phyloP scores from a whole-genome alignment of 2,329 filamentous ascomycete species.

The Verticillium longisporum region DNA sequence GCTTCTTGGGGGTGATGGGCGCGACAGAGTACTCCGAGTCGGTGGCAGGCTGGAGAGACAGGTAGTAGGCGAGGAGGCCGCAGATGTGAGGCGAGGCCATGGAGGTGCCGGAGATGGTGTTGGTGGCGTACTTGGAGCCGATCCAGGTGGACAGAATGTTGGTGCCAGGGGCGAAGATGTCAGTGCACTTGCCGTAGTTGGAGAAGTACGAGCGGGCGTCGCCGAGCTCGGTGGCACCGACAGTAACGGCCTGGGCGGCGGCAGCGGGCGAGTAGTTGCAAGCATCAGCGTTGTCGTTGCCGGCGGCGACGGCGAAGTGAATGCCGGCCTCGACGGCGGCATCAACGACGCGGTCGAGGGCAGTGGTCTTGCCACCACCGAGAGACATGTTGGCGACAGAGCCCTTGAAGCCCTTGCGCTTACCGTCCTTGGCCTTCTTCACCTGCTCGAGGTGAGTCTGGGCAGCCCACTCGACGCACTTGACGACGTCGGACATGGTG shows the following conservation, averaged over 20 bases:
- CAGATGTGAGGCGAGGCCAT: slow-evolving; percentile 98
- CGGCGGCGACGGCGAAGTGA: slow-evolving; percentile 96
- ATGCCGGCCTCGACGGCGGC: slow-evolving; percentile 86
- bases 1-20: slow-evolving; percentile 83
- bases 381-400: slow-evolving; percentile 99
- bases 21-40: slow-evolving; percentile 90
- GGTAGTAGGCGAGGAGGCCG: slow-evolving; percentile 94
- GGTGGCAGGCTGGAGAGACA: slow-evolving; percentile 85
- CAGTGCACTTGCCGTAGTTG: slow-evolving; percentile 99
- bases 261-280: slow-evolving; percentile 99
- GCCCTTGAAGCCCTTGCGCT: slow-evolving; percentile 97
- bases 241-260: slow-evolving; percentile 85
- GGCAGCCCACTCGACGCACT: slow-evolving; percentile 94
- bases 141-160: slow-evolving; percentile 99
- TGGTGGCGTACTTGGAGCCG: slow-evolving; percentile 89
- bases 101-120: slow-evolving; percentile 98
- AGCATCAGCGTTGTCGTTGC: slow-evolving; percentile 97
- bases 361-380: slow-evolving; percentile 90
- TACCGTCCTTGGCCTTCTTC: slow-evolving; percentile 73
- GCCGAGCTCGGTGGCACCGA: slow-evolving; percentile 86
- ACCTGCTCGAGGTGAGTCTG: slow-evolving; percentile 70
- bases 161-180: slow-evolving; percentile 96
- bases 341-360: slow-evolving; percentile 88
- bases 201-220: slow-evolving; percentile 99
- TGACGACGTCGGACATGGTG: slow-evolving; percentile 97